A percentile compares a stretch with the other conserved stretches of the same genome.
phyloP scores from a whole-genome alignment of 441 rosid genomes.

The Isatis lusitanica region DNA sequence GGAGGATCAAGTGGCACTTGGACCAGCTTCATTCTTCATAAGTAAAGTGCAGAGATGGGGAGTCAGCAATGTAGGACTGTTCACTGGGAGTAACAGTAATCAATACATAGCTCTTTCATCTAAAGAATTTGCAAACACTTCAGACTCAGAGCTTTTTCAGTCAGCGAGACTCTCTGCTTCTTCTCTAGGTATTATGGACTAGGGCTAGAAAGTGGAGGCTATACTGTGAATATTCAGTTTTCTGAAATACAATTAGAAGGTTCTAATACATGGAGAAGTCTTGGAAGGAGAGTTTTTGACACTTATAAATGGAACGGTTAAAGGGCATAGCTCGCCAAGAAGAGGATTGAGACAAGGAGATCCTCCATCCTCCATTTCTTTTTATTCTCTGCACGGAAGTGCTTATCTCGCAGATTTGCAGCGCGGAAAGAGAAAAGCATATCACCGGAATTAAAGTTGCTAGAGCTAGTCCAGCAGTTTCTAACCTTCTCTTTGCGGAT shows the following conservation, averaged over 20 bases:
- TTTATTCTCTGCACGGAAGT: no score
- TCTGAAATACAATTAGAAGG: background rate
- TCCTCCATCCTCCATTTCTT: no score
- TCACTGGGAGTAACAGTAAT: conserved; percentile 40
- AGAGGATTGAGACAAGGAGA: no score
- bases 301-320: conserved; percentile 27
- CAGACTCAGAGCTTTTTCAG: conserved; percentile 32
- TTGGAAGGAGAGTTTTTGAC: conserved; percentile 8
- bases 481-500: no score
- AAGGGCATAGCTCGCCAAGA: no score
- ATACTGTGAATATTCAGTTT: conserved; percentile 11
- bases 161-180: conserved; percentile 54
- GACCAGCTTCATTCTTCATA: conserved; percentile 14
- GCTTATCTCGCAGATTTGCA: no score
- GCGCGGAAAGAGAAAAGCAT: no score
- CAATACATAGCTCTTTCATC: no score
- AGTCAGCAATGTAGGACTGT: conserved; percentile 27
- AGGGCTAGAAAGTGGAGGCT: conserved; percentile 17
- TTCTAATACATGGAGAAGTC: background rate
- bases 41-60: conserved; percentile 14
- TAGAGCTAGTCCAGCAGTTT: no score
- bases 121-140: background rate
- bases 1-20: conserved; percentile 41
- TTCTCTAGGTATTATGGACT: conserved; percentile 66
- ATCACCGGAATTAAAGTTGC: no score